Conservation (phyloP, 2,329 filamentous ascomycete species). For the Penicillium sp. region DNA sequence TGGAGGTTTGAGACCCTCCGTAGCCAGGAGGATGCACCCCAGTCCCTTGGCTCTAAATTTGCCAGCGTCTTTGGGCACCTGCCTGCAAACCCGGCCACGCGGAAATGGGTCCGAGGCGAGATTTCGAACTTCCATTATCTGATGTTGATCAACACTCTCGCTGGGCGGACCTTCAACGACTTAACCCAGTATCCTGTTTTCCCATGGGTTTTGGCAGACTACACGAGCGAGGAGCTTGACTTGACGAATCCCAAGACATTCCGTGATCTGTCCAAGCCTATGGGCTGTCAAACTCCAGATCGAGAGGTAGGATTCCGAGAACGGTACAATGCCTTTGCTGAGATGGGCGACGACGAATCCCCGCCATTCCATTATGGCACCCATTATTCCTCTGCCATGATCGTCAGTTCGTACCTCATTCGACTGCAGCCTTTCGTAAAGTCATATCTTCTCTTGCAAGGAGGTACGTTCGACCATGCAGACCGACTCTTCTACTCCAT, state of each 20-base stretch:
- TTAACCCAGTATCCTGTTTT: constrained; percentile 98
- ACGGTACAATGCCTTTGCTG: constrained; percentile 82
- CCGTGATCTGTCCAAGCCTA: constrained; percentile 89
- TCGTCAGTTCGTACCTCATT: constrained; percentile 94
- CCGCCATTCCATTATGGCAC: constrained; percentile 96
- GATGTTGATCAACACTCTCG: constrained; percentile 98
- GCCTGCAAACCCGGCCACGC: constrained; percentile 80
- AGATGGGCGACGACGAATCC: constrained; percentile 76
- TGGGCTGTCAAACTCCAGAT: constrained; percentile 83
- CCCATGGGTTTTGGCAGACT: constrained; percentile 95
- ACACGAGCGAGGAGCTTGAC: constrained; percentile 90
- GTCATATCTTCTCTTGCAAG: constrained; percentile 90
- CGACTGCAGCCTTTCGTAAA: constrained; percentile 94
- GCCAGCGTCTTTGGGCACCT: constrained; percentile 88
- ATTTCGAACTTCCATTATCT: constrained; percentile 99
- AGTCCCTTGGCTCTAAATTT: constrained; percentile 81
- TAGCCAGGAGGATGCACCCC: constrained; percentile 64
- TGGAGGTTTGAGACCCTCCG: constrained; percentile 90
- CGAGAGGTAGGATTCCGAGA: constrained; percentile 80
- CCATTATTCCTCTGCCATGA: constrained; percentile 99
- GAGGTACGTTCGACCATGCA: constrained; percentile 94
- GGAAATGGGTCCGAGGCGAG: constrained; percentile 88
- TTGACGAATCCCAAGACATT: constrained; percentile 82
- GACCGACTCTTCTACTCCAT: constrained; percentile 95
- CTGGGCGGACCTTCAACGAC: constrained; percentile 95